Evolutionary conservation across 83 land plant genomes (phyloP).

Genomic region (Thuja plicata): DNA sequence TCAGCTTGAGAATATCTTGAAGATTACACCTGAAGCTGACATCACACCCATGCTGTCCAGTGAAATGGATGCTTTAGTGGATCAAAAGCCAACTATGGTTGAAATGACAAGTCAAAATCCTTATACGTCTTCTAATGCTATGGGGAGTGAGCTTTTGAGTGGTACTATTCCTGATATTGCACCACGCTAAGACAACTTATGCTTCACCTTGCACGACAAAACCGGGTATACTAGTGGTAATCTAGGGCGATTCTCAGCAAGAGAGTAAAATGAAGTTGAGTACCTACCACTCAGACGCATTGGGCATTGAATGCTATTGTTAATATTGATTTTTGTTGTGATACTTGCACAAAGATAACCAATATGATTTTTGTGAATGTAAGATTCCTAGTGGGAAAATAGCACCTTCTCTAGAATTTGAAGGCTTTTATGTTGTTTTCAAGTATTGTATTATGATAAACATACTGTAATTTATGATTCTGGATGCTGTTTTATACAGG

Average conservation of each 20-base stretch:
- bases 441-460: not conserved
- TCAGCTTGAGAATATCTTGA: constrained; percentile 55
- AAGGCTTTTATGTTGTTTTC: not conserved
- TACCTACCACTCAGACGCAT: not conserved
- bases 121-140: not conserved
- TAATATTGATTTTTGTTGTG: not conserved
- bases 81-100: not conserved
- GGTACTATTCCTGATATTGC: constrained; percentile 11
- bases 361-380: not conserved
- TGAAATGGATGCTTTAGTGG: not conserved
- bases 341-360: not conserved
- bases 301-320: not conserved
- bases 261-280: not conserved
- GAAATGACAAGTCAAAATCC: not conserved
- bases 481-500: not conserved
- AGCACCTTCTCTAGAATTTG: not conserved
- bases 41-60: not conserved
- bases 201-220: not conserved
- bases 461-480: not conserved
- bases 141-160: constrained; percentile 5
- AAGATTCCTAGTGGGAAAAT: not conserved
- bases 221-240: not conserved
- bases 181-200: constrained; percentile 1
- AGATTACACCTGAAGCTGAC: constrained; percentile 37
- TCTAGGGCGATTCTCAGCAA: not conserved